Evolutionary conservation across 805 yeast species (phyloP).

Genomic region (Candida silvicultrix): DNA sequence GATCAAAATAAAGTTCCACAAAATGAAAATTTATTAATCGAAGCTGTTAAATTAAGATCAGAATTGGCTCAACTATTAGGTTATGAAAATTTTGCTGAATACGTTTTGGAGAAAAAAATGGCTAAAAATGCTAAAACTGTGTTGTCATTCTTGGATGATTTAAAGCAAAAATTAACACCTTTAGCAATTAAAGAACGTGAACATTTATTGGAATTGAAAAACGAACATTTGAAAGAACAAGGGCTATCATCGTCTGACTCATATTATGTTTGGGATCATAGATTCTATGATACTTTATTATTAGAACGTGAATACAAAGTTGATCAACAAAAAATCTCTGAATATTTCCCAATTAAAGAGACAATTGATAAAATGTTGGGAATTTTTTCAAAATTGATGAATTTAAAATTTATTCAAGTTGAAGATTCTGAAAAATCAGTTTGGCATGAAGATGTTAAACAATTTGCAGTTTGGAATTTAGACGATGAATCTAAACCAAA

Average conservation of each 20-base stretch:
- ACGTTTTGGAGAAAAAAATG: slow-evolving; percentile 71
- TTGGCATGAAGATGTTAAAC: slow-evolving; percentile 80
- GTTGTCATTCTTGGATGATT: slow-evolving; percentile 52
- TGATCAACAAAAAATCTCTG: slow-evolving; percentile 64
- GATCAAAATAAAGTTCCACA: slow-evolving; percentile 63
- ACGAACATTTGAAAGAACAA: slow-evolving; percentile 39
- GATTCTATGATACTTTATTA: slow-evolving; percentile 58
- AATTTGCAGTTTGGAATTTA: slow-evolving; percentile 63
- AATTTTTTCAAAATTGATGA: slow-evolving; percentile 65
- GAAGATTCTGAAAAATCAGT: slow-evolving; percentile 34
- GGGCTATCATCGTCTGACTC: slow-evolving; percentile 35
- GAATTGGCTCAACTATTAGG: slow-evolving; percentile 60
- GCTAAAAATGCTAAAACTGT: slow-evolving; percentile 66
- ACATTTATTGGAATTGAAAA: slow-evolving; percentile 44
- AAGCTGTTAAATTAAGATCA: slow-evolving; percentile 57
- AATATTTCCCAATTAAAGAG: slow-evolving; percentile 69
- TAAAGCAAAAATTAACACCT: slow-evolving; percentile 51
- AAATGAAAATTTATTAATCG: slow-evolving; percentile 53
- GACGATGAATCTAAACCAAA: slow-evolving; percentile 42
- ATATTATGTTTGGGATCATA: slow-evolving; percentile 68
- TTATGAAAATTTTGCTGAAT: slow-evolving; percentile 63
- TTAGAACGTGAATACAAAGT: slow-evolving; percentile 66
- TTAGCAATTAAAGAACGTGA: slow-evolving; percentile 51
- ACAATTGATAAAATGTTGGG: slow-evolving; percentile 65
- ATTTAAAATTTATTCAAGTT: slow-evolving; percentile 55